Base-by-base conservation (phyloP, 2,329 filamentous ascomycete species). In the Microascus cirrosus region DNA sequence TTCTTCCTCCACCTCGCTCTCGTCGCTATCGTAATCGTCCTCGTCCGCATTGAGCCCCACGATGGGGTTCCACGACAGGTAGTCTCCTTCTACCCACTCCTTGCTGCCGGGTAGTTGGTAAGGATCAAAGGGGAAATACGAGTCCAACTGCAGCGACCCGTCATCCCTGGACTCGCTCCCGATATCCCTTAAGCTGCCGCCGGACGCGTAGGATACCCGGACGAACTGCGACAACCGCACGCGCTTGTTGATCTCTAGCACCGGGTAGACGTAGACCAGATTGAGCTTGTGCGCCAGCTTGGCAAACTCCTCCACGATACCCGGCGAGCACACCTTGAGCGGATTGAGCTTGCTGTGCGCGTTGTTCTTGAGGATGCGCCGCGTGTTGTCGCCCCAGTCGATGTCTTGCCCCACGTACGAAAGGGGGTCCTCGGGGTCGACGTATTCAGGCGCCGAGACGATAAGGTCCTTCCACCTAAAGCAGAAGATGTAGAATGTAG, bases 101-200 rank as follows among this genome's bases (percentile, higher is more conserved):
- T 89, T 90, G 70, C 92, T 96, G 63, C 84, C 77, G 0, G 92
- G 92, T 55, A 99, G 76, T 66, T 93, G 87, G 70, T 97, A 99
- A 2, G 95, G 95, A 68, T 99, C 94, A 66, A 99, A 99, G 0
- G 94, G 94, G 67, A 97, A 99, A 70, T 95, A 96, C 0, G 91
- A 89, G 64, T 97, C 92, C 1, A 99, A 80, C 70, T 96, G 87
- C 66, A 93, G 86, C 66, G 84, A 87, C 61, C 86, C 84, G 63
- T 96, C 90, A 59, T 89, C 87, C 18, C 60, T 57, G 4, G 61
- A 53, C 34, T 54, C 57, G 22, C 22, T 55, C 8, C 57, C 51
- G 13, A 54, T 58, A 63, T 83, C 82, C 60, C 78, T 78, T 36
- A 82, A 73, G 1, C 75, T 77, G 12, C 78, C 77, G 58, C 81